Evolutionary conservation across 163 green algal species (phyloP).

Genomic region (Volvox carteri): DNA sequence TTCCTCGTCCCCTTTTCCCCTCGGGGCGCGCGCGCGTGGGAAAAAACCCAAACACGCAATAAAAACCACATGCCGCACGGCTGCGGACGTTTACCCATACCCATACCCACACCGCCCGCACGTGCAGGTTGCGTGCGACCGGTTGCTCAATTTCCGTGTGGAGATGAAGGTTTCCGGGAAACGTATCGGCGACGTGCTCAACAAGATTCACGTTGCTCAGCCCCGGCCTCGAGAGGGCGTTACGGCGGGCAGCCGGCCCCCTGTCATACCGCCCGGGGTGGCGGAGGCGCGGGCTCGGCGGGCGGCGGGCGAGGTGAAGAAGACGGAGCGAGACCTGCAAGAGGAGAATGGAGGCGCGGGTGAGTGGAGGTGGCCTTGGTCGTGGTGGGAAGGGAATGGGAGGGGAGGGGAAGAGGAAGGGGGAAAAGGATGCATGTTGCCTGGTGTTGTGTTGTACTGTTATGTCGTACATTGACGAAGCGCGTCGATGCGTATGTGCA

Average conservation of each 20-base stretch:
- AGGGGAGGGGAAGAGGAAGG: constrained; percentile 51
- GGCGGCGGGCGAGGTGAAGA: constrained; percentile 65
- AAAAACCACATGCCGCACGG: too few relatives aligned
- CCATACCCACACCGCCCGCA: neutral
- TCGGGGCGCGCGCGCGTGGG: too few relatives aligned
- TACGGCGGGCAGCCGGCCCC: constrained; percentile 71
- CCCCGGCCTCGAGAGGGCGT: constrained; percentile 65
- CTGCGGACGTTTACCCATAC: neutral
- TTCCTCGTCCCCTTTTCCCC: too few relatives aligned
- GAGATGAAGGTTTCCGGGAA: constrained; percentile 94
- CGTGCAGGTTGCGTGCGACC: constrained; percentile 83
- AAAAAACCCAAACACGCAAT: too few relatives aligned
- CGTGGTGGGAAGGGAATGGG: constrained; percentile 17
- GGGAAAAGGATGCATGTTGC: too few relatives aligned
- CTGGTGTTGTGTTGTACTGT: too few relatives aligned
- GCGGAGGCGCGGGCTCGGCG: constrained; percentile 68
- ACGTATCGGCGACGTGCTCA: constrained; percentile 89
- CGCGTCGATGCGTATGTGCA: too few relatives aligned
- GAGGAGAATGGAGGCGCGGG: constrained; percentile 87
- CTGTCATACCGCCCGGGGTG: constrained; percentile 87
- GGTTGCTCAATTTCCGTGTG: constrained; percentile 90
- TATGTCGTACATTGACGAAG: too few relatives aligned
- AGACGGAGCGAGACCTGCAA: constrained; percentile 92
- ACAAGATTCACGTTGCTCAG: constrained; percentile 95
- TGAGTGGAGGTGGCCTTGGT: constrained; percentile 21